Conservation (phyloP, 139 green algal genomes). For the Chlorella sp. region DNA sequence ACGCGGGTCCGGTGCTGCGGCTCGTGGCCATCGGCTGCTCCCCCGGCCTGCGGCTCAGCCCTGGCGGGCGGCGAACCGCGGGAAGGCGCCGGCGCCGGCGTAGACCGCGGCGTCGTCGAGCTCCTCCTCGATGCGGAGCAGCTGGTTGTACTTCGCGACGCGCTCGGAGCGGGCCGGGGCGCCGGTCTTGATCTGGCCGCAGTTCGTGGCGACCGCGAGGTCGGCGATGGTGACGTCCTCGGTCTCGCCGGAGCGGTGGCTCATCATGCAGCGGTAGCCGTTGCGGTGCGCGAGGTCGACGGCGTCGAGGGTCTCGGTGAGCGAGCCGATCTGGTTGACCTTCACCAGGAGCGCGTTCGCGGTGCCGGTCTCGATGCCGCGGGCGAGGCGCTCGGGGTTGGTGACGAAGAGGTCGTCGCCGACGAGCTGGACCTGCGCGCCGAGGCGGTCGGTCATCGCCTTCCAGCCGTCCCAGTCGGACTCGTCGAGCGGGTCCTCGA, state of each 20-base stretch:
- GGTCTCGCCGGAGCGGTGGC: constrained; percentile 92
- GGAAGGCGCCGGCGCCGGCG: too few species aligned
- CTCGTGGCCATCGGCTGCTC: too few species aligned
- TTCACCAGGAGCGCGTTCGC: constrained; percentile 98
- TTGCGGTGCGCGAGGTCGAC: constrained; percentile 87
- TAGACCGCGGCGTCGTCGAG: too few species aligned
- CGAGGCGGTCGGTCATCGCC: constrained; percentile 49
- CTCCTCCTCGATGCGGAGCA: constrained; percentile 98
- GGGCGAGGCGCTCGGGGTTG: constrained; percentile 88
- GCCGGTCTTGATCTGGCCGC: constrained; percentile 99
- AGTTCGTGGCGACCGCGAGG: constrained; percentile 90
- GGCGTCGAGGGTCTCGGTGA: constrained; percentile 95
- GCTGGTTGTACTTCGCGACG: constrained; percentile 98
- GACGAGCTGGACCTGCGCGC: constrained; percentile 70
- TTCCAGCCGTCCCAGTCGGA: constrained; percentile 89
- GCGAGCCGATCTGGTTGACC: constrained; percentile 97
- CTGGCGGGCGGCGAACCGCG: too few species aligned
- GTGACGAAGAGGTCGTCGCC: constrained; percentile 98
- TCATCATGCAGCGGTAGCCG: constrained; percentile 96
- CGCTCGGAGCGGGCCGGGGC: constrained; percentile 94
- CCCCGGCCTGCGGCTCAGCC: too few species aligned
- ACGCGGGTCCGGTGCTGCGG: too few species aligned
- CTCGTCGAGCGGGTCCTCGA: constrained; percentile 99
- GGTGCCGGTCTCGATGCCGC: constrained; percentile 89
- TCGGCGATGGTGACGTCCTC: constrained; percentile 98